phyloP scores from a whole-genome alignment of 805 yeast species.

The Candida railenensis region DNA sequence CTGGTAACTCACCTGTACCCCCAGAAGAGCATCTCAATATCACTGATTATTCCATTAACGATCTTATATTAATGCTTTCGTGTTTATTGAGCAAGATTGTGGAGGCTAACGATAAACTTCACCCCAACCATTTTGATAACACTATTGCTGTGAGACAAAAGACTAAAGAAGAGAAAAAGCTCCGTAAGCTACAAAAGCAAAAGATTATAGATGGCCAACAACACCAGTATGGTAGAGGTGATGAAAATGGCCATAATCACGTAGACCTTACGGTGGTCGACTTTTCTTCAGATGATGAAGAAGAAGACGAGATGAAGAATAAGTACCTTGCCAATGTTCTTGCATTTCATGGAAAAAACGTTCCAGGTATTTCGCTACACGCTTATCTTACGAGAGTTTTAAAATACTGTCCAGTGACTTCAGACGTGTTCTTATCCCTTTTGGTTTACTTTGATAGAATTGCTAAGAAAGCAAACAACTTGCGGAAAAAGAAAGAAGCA shows the following conservation, averaged over 20 bases:
- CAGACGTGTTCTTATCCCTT: conserved; percentile 87
- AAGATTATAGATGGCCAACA: neutral
- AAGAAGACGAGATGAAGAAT: conserved; percentile 44
- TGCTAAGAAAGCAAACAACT: conserved; percentile 73
- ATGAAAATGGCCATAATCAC: conserved; percentile 10
- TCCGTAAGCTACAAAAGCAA: conserved; percentile 4
- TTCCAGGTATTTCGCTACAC: conserved; percentile 91
- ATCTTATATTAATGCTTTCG: conserved; percentile 79
- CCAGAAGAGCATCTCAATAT: conserved; percentile 65
- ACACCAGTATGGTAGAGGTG: conserved; percentile 8
- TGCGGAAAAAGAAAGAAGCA: conserved; percentile 20
- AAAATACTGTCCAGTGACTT: conserved; percentile 98
- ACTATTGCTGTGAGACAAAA: conserved; percentile 41
- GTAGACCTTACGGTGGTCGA: conserved; percentile 6
- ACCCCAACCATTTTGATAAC: conserved; percentile 61
- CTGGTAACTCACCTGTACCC: conserved; percentile 11
- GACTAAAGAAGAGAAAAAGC: conserved; percentile 7
- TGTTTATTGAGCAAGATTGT: conserved; percentile 82
- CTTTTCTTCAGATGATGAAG: conserved; percentile 18
- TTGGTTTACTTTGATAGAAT: conserved; percentile 93
- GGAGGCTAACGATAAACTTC: conserved; percentile 83
- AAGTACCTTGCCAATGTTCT: conserved; percentile 66
- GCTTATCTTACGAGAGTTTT: conserved; percentile 87
- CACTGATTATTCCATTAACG: conserved; percentile 79
- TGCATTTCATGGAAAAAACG: conserved; percentile 93